phyloP scores from a whole-genome alignment of 2,329 filamentous ascomycete species.

The Curvularia sp. region DNA sequence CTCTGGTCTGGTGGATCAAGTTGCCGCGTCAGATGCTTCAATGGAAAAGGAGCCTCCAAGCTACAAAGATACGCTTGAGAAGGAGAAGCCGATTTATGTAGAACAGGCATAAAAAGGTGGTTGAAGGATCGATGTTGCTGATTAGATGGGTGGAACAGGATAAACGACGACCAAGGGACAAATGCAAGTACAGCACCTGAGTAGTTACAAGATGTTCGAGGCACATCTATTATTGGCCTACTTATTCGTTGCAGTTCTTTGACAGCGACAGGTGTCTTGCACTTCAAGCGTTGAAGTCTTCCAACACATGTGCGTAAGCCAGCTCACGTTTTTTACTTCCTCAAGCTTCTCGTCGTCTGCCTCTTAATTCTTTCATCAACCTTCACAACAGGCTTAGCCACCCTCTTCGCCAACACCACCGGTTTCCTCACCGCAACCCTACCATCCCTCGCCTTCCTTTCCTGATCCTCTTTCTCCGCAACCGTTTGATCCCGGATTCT shows the following conservation, averaged over 20 bases:
- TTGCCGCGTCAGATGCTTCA: neutral
- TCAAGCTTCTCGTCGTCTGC: slow-evolving; percentile 30
- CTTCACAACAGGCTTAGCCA: neutral
- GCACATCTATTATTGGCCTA: neutral
- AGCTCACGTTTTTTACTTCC: neutral
- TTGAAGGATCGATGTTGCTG: neutral
- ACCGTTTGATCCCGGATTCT: slow-evolving; percentile 39
- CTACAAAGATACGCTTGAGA: slow-evolving; percentile 10
- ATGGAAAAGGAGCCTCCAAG: slow-evolving; percentile 5
- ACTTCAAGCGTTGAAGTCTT: no score
- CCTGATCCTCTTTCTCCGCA: slow-evolving; percentile 7
- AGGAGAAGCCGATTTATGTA: slow-evolving; percentile 28
- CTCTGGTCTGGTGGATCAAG: slow-evolving; percentile 20
- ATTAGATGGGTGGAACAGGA: no score
- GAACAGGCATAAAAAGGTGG: neutral
- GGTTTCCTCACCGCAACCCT: slow-evolving; percentile 6
- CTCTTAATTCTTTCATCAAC: slow-evolving; percentile 32
- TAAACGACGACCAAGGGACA: neutral
- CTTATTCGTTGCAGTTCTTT: neutral
- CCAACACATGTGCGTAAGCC: neutral
- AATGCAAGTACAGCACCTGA: neutral
- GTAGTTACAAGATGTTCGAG: neutral
- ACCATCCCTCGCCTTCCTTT: neutral
- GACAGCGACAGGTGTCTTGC: no score
- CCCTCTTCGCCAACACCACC: slow-evolving; percentile 4